Conservation (phyloP, 176 grass and related monocot species). For the Oryza brachyantha region DNA sequence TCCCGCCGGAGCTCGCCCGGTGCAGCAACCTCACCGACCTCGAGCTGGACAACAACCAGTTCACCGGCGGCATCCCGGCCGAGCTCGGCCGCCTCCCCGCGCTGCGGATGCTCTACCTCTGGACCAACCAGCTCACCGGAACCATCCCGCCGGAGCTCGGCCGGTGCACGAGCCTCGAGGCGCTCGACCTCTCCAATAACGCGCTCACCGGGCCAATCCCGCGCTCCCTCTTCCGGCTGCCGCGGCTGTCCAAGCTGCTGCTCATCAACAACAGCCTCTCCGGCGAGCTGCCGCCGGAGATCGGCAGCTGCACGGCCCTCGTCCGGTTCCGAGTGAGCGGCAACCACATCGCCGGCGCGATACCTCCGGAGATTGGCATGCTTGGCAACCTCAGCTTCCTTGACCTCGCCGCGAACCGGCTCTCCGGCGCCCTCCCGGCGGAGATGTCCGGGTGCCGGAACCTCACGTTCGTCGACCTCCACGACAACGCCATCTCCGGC, state of each 20-base stretch:
- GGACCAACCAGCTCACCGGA: slow-evolving; percentile 68
- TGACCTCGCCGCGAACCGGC: slow-evolving; percentile 65
- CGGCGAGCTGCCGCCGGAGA: slow-evolving; percentile 46
- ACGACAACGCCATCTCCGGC: slow-evolving; percentile 59
- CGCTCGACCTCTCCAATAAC: slow-evolving; percentile 68
- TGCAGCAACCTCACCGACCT: slow-evolving; percentile 76
- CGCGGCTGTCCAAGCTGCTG: slow-evolving; percentile 50
- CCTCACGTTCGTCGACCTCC: slow-evolving; percentile 81
- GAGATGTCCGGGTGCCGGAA: slow-evolving; percentile 58
- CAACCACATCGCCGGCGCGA: slow-evolving; percentile 54
- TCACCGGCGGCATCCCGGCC: slow-evolving; percentile 55
- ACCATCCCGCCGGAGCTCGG: slow-evolving; percentile 63
- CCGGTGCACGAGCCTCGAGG: slow-evolving; percentile 57
- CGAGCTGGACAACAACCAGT: slow-evolving; percentile 81
- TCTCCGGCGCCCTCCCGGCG: slow-evolving; percentile 43
- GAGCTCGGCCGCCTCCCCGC: slow-evolving; percentile 40
- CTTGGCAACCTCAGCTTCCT: slow-evolving; percentile 71
- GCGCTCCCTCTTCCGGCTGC: slow-evolving; percentile 37
- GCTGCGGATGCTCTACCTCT: slow-evolving; percentile 70
- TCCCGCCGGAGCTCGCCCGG: slow-evolving; percentile 59
- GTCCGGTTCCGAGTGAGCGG: slow-evolving; percentile 52
- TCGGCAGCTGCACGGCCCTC: slow-evolving; percentile 62
- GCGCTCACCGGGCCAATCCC: slow-evolving; percentile 54
- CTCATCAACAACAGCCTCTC: slow-evolving; percentile 60
- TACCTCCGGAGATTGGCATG: slow-evolving; percentile 43